Base-by-base conservation (phyloP, 2,329 filamentous ascomycete species). In the Geosmithia morbida region DNA sequence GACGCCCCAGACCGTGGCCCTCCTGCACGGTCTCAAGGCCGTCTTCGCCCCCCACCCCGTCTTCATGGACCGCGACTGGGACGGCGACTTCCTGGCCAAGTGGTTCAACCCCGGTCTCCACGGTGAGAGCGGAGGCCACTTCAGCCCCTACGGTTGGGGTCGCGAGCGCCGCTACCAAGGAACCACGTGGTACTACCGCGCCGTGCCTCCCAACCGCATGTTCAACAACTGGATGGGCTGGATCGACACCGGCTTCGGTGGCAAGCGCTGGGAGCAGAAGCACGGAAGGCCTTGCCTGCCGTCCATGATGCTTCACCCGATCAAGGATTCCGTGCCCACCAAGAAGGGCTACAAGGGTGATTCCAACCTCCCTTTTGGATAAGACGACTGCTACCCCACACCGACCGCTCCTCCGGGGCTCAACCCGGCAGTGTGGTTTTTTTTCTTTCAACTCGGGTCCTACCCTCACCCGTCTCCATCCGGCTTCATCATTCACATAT, bases 11-110 rank as follows among this genome's bases (percentile, higher is more conserved):
- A 83, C 83, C 0, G 75, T 83, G 22, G 79, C 83, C 0, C 70
- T 90, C 17, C 76, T 87, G 51, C 84, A 92, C 59, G 85, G 86
- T 6, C 69, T 89, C 45, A 90, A 90, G 65, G 79, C 83, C 4
- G 81, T 87, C 3, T 86, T 82, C 56, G 83, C 79, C 11, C 85
- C 85, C 11, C 85, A 89, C 61, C 85, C 85, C 1, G 77, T 89
- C 44, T 89, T 81, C 61, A 85, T 87, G 56, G 85, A 90, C 61
- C 77, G 84, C 51, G 75, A 83, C 45, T 88, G 83, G 83, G 64
- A 66, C 29, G 68, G 72, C 2, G 61, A 66, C 29, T 71, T 71
- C 50, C 59, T 81, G 26, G 69, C 70, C 29, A 69, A 67, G 51
- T 80, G 72, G 70, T 80, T 81, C 62, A 81, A 81, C 51, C 71